Conservation (phyloP, 2,329 filamentous ascomycete genomes). For the Fusarium ambrosium region DNA sequence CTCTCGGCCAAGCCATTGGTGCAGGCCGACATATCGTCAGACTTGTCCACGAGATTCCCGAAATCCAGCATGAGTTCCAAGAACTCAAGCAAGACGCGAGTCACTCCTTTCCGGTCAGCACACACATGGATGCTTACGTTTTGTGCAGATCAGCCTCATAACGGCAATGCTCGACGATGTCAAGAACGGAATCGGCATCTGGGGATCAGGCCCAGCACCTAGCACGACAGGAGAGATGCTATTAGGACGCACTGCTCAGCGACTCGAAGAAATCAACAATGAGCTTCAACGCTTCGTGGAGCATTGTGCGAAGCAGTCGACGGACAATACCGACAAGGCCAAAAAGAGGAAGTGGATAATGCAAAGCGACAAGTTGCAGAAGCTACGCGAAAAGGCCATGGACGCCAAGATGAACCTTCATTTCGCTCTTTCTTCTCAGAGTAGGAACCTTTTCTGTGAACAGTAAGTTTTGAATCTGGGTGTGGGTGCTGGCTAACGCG, state of each 20-base stretch:
- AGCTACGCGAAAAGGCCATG: background rate
- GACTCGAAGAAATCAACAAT: background rate
- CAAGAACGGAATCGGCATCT: background rate
- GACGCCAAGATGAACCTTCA: constrained; percentile 8
- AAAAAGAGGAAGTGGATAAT: constrained; percentile 11
- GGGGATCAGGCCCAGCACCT: background rate
- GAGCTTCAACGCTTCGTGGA: background rate
- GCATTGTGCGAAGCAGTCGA: background rate
- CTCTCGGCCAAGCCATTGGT: background rate
- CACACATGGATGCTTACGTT: background rate
- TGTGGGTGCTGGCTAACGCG: background rate
- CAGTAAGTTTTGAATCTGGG: background rate
- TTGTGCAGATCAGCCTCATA: background rate
- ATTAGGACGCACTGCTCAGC: background rate
- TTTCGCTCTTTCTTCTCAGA: background rate
- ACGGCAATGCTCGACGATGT: background rate
- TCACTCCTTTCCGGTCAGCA: too few relatives aligned
- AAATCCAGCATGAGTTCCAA: constrained; percentile 2
- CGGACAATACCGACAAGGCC: background rate
- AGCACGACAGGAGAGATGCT: background rate
- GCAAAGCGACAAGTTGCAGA: background rate
- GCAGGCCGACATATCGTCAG: background rate
- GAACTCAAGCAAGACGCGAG: background rate
- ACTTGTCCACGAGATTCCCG: background rate
- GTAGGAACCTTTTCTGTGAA: background rate